These are phyloP conservation scores for Aspergillus steynii DNA, from an alignment of 495 filamentous ascomycete genomes.

Conservation along the genomic window DNA sequence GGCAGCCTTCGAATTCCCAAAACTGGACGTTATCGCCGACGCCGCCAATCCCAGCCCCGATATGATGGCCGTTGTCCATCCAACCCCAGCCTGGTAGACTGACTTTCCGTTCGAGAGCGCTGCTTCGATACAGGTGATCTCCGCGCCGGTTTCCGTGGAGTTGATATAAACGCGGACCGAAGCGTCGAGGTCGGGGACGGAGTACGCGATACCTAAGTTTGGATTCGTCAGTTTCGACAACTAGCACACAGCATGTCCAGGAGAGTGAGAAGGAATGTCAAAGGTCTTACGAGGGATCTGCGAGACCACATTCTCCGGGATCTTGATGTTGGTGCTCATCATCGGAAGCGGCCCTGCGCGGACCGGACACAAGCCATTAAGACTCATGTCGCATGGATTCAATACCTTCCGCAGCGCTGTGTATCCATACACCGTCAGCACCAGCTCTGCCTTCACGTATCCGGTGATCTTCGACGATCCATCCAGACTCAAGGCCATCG, in stretches of 20 bases:
- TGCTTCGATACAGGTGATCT: conserved; percentile 84
- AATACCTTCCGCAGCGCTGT: conserved; percentile 56
- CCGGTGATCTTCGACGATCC: conserved; percentile 74
- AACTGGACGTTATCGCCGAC: conserved; percentile 73
- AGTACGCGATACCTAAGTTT: conserved; percentile 71
- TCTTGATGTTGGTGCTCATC: conserved; percentile 62
- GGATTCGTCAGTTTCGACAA: conserved; percentile 10
- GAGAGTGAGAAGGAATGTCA: not conserved
- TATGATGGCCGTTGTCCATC: conserved; percentile 87
- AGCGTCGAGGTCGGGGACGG: conserved; percentile 92
- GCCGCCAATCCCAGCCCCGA: conserved; percentile 77
- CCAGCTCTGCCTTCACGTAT: conserved; percentile 68
- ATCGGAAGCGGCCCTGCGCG: conserved; percentile 62
- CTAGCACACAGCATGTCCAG: not conserved
- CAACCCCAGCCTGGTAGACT: conserved; percentile 81
- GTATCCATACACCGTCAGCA: conserved; percentile 76
- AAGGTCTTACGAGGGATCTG: conserved; percentile 64
- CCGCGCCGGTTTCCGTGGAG: conserved; percentile 53
- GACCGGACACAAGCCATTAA: conserved; percentile 83
- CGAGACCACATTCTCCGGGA: conserved; percentile 54
- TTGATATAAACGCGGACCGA: conserved; percentile 79
- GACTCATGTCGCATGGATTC: conserved; percentile 65
- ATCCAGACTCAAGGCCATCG: conserved; percentile 65
- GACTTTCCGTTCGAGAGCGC: conserved; percentile 88
- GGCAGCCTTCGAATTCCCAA: conserved; percentile 91